Evolutionary conservation across 2,329 filamentous ascomycete genomes (phyloP), one percentile per base, ranked within the genome.

Genomic region (Colletotrichum zoysiae): DNA sequence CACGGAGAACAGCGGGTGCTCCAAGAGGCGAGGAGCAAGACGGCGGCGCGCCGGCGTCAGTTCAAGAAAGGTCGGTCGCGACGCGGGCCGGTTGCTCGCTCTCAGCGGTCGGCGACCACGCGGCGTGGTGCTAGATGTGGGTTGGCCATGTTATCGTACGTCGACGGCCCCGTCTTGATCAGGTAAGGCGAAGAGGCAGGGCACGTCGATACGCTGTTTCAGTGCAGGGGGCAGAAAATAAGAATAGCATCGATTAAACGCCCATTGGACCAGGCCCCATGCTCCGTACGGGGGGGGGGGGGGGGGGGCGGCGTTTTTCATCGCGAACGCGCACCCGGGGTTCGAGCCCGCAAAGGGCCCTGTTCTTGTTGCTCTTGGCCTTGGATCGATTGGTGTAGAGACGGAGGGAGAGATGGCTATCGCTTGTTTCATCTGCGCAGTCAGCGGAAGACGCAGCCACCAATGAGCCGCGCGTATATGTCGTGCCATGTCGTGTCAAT

Each of bases 391-490:
- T 71, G 69, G 65, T 20, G 40, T 30, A 57, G 65, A 64, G 59
- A 30, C 16, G n/a, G 26, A 55, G 40, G 59, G 14, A 64, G 40
- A 64, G 46, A 11, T 48, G 69, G 4, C 65, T 40, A 64, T 71
- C 69, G 65, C 69, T 64, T 71, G 69, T 71, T 71, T 71, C 69
- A 71, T 63, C 69, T 38, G 65, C 61, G 40, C 35, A 40, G 48
- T 53, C 50, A 9, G 56, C 33, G 63, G 50, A 56, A 60, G 53
- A 63, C 53, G 69, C 58, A 46, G 44, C 65, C 65, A 48, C 69
- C 69, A 71, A 69, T 71, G 69, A 71, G 65, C 65, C 65, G 65
- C 69, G 69, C 59, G 65, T 53, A 71, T 53, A 33, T n/a, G 59
- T 59, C 38, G 58, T 55, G 65, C 59, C 58, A 33, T 56, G 33